These are phyloP conservation scores for Neonectria ditissima DNA, from an alignment of 2,329 filamentous ascomycete genomes.

Conservation along the genomic window DNA sequence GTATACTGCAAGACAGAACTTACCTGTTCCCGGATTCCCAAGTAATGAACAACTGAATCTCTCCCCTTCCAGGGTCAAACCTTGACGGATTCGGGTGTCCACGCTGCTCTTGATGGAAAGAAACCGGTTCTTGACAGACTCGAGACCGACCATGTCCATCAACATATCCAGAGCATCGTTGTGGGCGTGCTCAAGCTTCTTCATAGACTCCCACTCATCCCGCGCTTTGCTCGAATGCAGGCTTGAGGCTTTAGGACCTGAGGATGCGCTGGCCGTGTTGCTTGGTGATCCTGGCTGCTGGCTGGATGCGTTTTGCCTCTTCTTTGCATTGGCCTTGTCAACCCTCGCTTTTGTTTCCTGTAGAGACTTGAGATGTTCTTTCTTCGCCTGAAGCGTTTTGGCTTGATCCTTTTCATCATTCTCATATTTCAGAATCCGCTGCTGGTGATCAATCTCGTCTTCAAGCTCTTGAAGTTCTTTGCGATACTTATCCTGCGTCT, in stretches of 20 bases:
- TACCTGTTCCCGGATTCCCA: constrained; percentile 81
- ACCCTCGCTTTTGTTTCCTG: constrained; percentile 45
- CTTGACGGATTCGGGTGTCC: constrained; percentile 70
- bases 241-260: not conserved
- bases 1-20: constrained; percentile 23
- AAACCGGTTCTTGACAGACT: constrained; percentile 74
- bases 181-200: constrained; percentile 60
- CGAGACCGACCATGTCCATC: constrained; percentile 79
- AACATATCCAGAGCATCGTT: constrained; percentile 70
- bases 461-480: constrained; percentile 60
- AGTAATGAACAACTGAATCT: constrained; percentile 73
- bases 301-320: not conserved
- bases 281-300: not conserved
- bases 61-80: constrained; percentile 65
- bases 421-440: constrained; percentile 56
- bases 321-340: constrained; percentile 25
- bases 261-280: not conserved
- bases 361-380: constrained; percentile 58
- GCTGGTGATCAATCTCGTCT: constrained; percentile 65
- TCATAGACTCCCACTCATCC: constrained; percentile 72
- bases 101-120: constrained; percentile 72
- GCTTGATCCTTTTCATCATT: constrained; percentile 59
- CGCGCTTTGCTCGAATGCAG: constrained; percentile 46
- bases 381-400: constrained; percentile 58
- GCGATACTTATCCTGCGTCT: constrained; percentile 58